Base-by-base conservation (phyloP, 2,329 filamentous ascomycete species). In the Keithomyces neogunnii region DNA sequence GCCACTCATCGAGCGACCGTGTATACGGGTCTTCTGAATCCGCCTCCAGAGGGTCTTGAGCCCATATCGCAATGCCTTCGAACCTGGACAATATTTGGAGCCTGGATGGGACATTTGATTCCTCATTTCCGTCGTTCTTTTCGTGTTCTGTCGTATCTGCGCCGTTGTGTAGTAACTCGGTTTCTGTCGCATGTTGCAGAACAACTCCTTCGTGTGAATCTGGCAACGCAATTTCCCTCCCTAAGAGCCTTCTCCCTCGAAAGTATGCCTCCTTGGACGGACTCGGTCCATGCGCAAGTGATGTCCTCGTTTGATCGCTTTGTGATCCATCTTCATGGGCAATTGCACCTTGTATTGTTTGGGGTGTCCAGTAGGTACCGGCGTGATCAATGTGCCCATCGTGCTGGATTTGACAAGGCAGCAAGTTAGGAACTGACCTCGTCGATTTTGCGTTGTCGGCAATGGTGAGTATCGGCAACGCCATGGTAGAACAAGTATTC, bases 351-450 rank as follows among this genome's bases (percentile, higher is more conserved):
- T 65, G 66, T 57, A 56, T 72, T 30, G 67, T 63, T 32, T 63
- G 67, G 1, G 88, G 86, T 5, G 71, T 75, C 89, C 90, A 96
- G 64, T 88, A 89, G 43, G 82, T 73, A 28, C 78, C 67, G 4
- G 78, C 72, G 1, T 81, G 73, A 48, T 83, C 78, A 50, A 92
- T 73, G 1, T 82, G 75, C 1, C 91, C 91, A 59, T 87, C 81
- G 66, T 95, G 85, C 60, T 91, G 78, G 62, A 96, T 81, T 50
- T 82, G 80, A 61, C 88, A 93, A 3, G 91, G 90, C 11, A 96
- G 75, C 26, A 96, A 71, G 62, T 96, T 85, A 3, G 85, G 80
- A 0, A 74, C 80, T 50, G 73, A 73, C 53, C 74, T 74, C 26
- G 51, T 43, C 2, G 52, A 9, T n/a, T 53, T 49, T 2, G 59